Evolutionary conservation across 257 asterid species (phyloP).

Genomic region (Paulownia fortunei): DNA sequence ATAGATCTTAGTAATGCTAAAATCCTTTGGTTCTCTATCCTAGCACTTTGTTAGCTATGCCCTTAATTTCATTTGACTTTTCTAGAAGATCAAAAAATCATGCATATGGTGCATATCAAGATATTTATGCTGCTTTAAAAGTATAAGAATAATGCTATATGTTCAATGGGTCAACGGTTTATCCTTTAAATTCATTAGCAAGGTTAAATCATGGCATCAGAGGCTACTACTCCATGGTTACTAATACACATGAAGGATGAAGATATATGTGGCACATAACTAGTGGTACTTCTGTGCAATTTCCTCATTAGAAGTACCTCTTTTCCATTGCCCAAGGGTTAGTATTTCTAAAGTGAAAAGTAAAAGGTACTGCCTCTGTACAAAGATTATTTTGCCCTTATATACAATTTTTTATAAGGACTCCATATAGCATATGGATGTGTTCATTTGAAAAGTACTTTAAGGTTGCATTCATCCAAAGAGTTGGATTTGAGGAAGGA

Average conservation of each 20-base stretch:
- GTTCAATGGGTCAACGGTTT: background rate
- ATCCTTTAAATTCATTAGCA: background rate
- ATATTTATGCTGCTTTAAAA: background rate
- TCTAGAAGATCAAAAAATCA: background rate
- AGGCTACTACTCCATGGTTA: background rate
- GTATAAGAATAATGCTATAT: background rate
- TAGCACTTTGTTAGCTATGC: constrained; percentile 10
- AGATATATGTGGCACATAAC: background rate
- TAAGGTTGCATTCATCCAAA: too few relatives aligned
- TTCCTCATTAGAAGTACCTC: background rate
- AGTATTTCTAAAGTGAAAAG: background rate
- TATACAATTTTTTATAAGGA: background rate
- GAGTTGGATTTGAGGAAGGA: too few relatives aligned
- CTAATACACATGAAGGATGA: background rate
- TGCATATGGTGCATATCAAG: background rate
- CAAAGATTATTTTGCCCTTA: background rate
- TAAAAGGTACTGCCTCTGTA: background rate
- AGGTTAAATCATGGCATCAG: background rate
- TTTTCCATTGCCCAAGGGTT: background rate
- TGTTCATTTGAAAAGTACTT: background rate
- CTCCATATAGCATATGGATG: background rate
- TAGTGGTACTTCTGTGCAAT: background rate
- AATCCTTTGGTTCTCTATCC: background rate
- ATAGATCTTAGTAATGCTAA: background rate
- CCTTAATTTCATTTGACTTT: background rate